Base-by-base conservation (phyloP, 495 filamentous ascomycete genomes). In the Talaromyces proteolyticus region DNA sequence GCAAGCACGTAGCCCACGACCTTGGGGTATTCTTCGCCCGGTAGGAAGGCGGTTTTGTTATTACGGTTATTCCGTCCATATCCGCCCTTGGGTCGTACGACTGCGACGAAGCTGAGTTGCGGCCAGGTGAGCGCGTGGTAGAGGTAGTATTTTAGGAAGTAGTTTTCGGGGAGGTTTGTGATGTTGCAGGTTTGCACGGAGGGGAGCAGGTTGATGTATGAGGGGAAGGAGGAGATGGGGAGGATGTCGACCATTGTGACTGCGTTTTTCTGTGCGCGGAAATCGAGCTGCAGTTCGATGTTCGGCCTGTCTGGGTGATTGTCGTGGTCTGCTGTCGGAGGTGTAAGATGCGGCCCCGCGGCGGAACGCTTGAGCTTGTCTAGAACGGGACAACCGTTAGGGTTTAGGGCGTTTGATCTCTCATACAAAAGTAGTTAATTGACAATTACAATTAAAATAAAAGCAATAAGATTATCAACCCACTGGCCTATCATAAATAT, bases 61-160 rank as follows among this genome's bases (percentile, higher is more conserved):
- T 47, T 44, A n/a, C 16, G 18, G 17, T 38, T 40, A 7, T 55
- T 40, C 12, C 50, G 51, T 20, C 57, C 53, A 53, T 73, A 86
- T 37, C 73, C 47, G 73, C 77, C 68, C 82, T 77, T 77, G 11
- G 90, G 87, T 14, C 90, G 82, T 66, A 97, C 91, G 58, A 98
- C 92, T 47, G 93, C 93, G 24, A 98, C 93, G 68, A 89, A 97
- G 59, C 86, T 91, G 44, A 97, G 82, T 65, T 96, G 92, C 7
- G 93, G 93, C 93, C 93, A 98, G 45, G 89, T 93, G 47, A 96
- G 81, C 6, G 93, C 93, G 70, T 98, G 93, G 81, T 98, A 98
- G 59, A 98, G 87, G 79, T 98, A 98, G 79, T 98, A 98, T 80
- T 98, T 98, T 71, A 94, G 83, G 70, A 96, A 97, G 80, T 98